Conservation (phyloP, 768 basidiomycete genomes). For the Termitomyces sp. region DNA sequence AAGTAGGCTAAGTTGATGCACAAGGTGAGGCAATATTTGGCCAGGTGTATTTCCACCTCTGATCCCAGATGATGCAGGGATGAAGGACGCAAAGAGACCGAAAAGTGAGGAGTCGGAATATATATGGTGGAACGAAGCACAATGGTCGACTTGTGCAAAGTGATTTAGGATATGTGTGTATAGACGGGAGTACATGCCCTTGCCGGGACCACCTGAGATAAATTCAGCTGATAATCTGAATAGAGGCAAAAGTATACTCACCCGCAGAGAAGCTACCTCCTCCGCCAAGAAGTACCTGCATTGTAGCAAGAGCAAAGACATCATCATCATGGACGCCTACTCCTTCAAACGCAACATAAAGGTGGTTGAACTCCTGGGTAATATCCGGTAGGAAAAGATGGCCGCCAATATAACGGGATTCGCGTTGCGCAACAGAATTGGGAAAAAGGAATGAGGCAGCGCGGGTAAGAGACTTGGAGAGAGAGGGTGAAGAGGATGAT, state of each 20-base stretch:
- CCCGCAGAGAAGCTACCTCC: conserved; percentile 96
- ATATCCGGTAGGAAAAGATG: conserved; percentile 62
- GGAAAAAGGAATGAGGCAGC: conserved; percentile 76
- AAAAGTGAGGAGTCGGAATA: conserved; percentile 94
- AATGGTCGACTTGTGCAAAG: conserved; percentile 91
- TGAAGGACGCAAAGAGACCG: conserved; percentile 84
- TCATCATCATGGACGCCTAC: conserved; percentile 88
- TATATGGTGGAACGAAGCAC: conserved; percentile 96
- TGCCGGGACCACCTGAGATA: conserved; percentile 82
- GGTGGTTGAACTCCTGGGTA: conserved; percentile 78
- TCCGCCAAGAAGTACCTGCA: conserved; percentile 93
- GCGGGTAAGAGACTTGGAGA: conserved; percentile 68
- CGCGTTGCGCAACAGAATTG: conserved; percentile 30
- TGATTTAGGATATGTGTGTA: conserved; percentile 96
- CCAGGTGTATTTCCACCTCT: conserved; percentile 60
- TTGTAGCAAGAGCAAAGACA: conserved; percentile 88
- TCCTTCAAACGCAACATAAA: conserved; percentile 92
- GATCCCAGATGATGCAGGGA: conserved; percentile 55
- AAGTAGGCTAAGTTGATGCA: conserved; percentile 82
- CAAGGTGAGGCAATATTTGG: conserved; percentile 79
- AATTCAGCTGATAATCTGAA: not conserved
- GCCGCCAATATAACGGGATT: conserved; percentile 81
- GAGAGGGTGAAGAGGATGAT: conserved; percentile 45
- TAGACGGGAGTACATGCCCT: conserved; percentile 97
- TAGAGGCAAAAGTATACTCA: conserved; percentile 21